Base-by-base conservation (phyloP, 139 green algal species). In the Micractinium conductrix region DNA sequence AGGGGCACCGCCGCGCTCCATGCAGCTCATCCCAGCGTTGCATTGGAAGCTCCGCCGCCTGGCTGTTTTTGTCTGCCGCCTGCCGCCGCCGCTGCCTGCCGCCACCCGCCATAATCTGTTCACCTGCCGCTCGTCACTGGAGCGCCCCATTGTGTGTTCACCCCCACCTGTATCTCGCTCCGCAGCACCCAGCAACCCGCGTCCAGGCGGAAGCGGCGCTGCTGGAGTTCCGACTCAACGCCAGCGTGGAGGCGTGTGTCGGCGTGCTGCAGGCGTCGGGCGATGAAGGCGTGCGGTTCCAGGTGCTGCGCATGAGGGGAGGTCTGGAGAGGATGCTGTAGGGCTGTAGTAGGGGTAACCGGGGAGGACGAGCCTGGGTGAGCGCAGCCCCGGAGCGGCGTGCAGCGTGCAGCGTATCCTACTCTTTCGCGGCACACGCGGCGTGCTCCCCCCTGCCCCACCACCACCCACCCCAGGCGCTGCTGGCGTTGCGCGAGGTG, bases 401-500 rank as follows among this genome's bases (percentile, higher is more conserved):
- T n/a, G n/a, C n/a, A n/a, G n/a, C n/a, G n/a, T n/a, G n/a, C n/a
- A n/a, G n/a, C n/a, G n/a, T n/a, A n/a, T n/a, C n/a, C n/a, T n/a
- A n/a, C n/a, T n/a, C n/a, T n/a, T n/a, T n/a, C n/a, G n/a, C n/a
- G 60, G 24, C 26, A 1, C 60, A 68, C 24, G 24, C 24, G 19
- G 24, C n/a, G n/a, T 26, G 35, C 38, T 9, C 17, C 37, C 68
- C 19, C 37, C 38, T 74, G 68, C 17, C 38, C 17, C 37, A 0
- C 38, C 2, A 1, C 22, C 68, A 19, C 22, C 4, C n/a, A 4
- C 68, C 38, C 33, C 91, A 97, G 84, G 94, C 94, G 4, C 85
- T 90, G n/a, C 69, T 87, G 19, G 89, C 92, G 28, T 79, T 97
- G 45, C 87, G 91, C 0, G 88, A 95, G 48, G 85, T 88, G 9